phyloP scores from a whole-genome alignment of 306 rosid species.

The Rosa multiflora region DNA sequence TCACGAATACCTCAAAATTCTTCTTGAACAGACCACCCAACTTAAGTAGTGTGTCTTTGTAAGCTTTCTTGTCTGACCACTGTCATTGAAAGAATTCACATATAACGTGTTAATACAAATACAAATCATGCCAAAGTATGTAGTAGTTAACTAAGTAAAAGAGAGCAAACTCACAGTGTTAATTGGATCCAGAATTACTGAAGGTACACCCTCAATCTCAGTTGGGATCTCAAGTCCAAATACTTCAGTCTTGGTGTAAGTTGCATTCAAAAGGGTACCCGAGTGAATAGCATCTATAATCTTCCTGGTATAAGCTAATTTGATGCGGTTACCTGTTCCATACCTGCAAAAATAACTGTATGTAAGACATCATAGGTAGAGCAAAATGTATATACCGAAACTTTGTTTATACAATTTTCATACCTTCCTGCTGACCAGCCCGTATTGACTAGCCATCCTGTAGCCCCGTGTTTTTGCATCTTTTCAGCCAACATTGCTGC shows the following conservation, averaged over 20 bases:
- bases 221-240: conserved; percentile 84
- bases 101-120: background rate
- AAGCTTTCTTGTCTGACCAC: conserved; percentile 74
- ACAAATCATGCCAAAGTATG: background rate
- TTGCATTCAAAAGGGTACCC: conserved; percentile 58
- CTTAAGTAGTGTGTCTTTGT: conserved; percentile 54
- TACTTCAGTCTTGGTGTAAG: conserved; percentile 55
- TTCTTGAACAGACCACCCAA: conserved; percentile 71
- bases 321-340: conserved; percentile 74
- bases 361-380: background rate
- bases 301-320: conserved; percentile 71
- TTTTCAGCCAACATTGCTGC: conserved; percentile 94
- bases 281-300: conserved; percentile 90
- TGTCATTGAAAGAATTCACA: conserved; percentile 26
- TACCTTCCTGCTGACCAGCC: conserved; percentile 91
- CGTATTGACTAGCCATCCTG: conserved; percentile 96
- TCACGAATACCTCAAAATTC: conserved; percentile 62
- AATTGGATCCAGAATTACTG: conserved; percentile 69
- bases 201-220: conserved; percentile 70
- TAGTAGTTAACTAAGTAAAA: background rate
- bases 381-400: background rate
- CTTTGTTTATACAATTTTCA: background rate
- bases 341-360: conserved; percentile 43
- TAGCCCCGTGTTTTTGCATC: conserved; percentile 86
- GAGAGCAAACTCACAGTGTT: conserved; percentile 59